Conservation (phyloP, 345 rosid species). For the Rubroshorea leprosula region DNA sequence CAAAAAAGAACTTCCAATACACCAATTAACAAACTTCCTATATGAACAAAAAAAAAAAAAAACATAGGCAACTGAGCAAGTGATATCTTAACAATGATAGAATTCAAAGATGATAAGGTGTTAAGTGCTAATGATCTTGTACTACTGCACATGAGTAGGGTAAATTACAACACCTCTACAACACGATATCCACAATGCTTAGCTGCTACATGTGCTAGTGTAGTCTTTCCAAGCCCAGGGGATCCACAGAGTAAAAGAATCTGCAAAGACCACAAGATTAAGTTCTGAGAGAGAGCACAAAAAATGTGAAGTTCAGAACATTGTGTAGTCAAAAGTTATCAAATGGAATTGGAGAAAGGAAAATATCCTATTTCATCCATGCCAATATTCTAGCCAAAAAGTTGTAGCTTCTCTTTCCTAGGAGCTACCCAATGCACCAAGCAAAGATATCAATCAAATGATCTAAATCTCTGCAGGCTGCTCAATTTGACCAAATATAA, state of each 20-base stretch:
- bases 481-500: neutral
- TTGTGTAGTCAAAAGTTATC: neutral
- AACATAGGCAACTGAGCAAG: neutral
- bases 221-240: conserved; percentile 99
- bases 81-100: too few relatives aligned
- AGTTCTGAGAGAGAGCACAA: conserved; percentile 6
- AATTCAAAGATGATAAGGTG: neutral
- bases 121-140: conserved; percentile 6
- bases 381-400: too few relatives aligned
- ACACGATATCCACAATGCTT: conserved; percentile 96
- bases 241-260: conserved; percentile 94
- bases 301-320: neutral
- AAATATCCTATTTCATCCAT: neutral
- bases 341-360: neutral
- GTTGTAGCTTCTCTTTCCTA: too few relatives aligned
- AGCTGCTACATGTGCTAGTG: conserved; percentile 96
- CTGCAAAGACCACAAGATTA: conserved; percentile 40
- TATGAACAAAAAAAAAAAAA: conserved; percentile 11
- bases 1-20: too few relatives aligned
- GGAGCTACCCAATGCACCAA: too few relatives aligned
- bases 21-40: neutral
- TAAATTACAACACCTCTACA: conserved; percentile 68
- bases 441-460: neutral
- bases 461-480: neutral
- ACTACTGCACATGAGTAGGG: conserved; percentile 18